Evolutionary conservation across 2,329 filamentous ascomycete genomes (phyloP).

Genomic region (Reticulascus tulasneorum): DNA sequence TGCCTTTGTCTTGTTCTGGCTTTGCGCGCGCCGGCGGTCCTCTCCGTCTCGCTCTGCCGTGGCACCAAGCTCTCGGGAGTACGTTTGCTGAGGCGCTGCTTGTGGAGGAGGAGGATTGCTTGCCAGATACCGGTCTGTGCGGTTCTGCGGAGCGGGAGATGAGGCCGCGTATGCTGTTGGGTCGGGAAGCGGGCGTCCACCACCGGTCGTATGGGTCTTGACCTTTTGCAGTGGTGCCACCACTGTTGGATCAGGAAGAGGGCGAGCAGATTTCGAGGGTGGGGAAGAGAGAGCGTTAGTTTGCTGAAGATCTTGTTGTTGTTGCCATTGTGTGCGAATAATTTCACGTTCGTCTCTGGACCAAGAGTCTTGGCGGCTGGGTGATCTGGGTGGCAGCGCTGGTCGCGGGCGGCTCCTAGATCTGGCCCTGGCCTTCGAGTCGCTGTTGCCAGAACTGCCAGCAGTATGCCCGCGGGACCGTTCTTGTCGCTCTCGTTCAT

Average conservation of each 20-base stretch:
- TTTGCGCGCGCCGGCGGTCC: conserved; percentile 54
- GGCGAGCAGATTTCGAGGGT: conserved; percentile 28
- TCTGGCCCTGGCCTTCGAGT: conserved; percentile 25
- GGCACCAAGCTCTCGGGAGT: conserved; percentile 51
- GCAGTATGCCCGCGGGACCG: conserved; percentile 29
- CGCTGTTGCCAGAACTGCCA: conserved; percentile 12
- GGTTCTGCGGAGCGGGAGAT: conserved; percentile 26
- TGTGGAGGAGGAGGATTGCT: conserved; percentile 46
- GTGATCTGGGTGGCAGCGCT: conserved; percentile 28
- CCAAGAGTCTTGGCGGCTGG: conserved; percentile 62
- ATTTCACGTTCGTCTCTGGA: conserved; percentile 60
- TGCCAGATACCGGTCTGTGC: conserved; percentile 56
- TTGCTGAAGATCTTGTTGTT: conserved; percentile 32
- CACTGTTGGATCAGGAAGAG: conserved; percentile 35
- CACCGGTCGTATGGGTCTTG: conserved; percentile 34
- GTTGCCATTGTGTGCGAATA: conserved; percentile 50
- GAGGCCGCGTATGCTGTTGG: conserved; percentile 30
- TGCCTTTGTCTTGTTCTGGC: conserved; percentile 58
- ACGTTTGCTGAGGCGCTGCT: conserved; percentile 40
- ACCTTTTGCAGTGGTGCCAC: conserved; percentile 23
- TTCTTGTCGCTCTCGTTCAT: conserved; percentile 54
- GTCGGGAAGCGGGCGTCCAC: conserved; percentile 51
- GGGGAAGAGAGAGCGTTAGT: conserved; percentile 19
- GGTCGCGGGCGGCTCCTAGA: conserved; percentile 21
- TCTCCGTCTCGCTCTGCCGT: conserved; percentile 61